Evolutionary conservation across 2,329 filamentous ascomycete species (phyloP), one percentile per base, ranked within the genome.

Genomic region (Neoascochyta sp.): DNA sequence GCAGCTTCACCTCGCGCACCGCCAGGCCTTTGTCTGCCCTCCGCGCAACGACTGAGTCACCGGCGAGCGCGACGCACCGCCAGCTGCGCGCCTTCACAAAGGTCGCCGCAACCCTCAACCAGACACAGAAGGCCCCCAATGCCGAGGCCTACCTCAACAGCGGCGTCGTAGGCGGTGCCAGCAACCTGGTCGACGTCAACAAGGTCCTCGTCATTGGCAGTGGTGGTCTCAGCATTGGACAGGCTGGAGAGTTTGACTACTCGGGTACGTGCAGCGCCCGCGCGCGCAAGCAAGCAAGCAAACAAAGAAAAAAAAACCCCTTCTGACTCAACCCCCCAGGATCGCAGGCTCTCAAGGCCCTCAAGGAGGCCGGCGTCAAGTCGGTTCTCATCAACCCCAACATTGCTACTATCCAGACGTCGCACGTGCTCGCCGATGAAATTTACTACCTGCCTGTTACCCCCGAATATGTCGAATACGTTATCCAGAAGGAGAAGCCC

Each of bases 381-480:
- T 95, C 90, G 7, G 85, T 96, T 32, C 80, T 96, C 45, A 89
- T 96, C 65, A 96, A 96, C 69, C 90, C 90, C 55, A 96, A 96
- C 65, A 96, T 96, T 63, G 90, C 90, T 39, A 96, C 92, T 36
- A 96, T 96, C 59, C 90, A 96, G 70, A 96, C 90, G 52, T 88
- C 93, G 65, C 90, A 96, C 74, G 82, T 83, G 57, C 83, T 96
- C 61, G 88, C 88, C 58, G 90, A 96, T 62, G 89, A 96, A 70
- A 85, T 96, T 57, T 96, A 96, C 75, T 96, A 95, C 68, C 82
- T 96, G 20, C 92, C 92, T 34, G 89, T 98, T 54, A 98, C 92
- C 11, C 85, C 90, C 45, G 90, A 96, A 75, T 98, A 96, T 69
- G 89, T 95, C 60, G 84, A 84, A 57, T 90, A 96, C 67, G 90